phyloP scores from a whole-genome alignment of 768 basidiomycete species.

The Artomyces pyxidatus region DNA sequence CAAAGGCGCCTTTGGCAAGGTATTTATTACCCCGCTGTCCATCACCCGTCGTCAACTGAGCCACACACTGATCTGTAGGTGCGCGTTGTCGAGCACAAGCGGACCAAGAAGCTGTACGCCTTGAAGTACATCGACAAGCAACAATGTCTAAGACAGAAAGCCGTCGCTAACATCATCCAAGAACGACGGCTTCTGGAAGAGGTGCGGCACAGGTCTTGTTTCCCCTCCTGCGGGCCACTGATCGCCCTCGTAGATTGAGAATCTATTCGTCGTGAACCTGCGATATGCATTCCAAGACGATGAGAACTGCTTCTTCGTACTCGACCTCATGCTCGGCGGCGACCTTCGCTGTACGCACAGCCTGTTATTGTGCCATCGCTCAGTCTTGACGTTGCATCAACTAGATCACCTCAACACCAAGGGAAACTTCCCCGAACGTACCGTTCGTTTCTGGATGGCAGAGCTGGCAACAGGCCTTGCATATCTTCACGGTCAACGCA shows the following conservation, averaged over 20 bases:
- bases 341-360: slow-evolving; percentile 75
- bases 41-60: neutral
- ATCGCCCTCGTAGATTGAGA: slow-evolving; percentile 54
- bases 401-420: slow-evolving; percentile 80
- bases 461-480: slow-evolving; percentile 80
- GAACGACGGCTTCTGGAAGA: slow-evolving; percentile 45
- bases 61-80: slow-evolving; percentile 26
- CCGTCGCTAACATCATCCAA: slow-evolving; percentile 45
- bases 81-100: slow-evolving; percentile 49
- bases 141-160: slow-evolving; percentile 42
- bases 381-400: slow-evolving; percentile 1
- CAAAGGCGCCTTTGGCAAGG: slow-evolving; percentile 98
- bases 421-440: slow-evolving; percentile 56
- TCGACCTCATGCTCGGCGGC: slow-evolving; percentile 95
- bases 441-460: slow-evolving; percentile 82
- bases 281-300: slow-evolving; percentile 98
- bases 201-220: slow-evolving; percentile 22
- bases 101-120: slow-evolving; percentile 42
- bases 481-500: slow-evolving; percentile 86
- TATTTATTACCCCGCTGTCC: slow-evolving; percentile 26
- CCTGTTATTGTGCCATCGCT: neutral
- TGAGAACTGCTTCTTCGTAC: slow-evolving; percentile 94
- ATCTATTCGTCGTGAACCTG: slow-evolving; percentile 83
- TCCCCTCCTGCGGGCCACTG: neutral
- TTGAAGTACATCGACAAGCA: slow-evolving; percentile 54